Percentiles rank a stretch among this genome's conserved stretches.
Conservation (phyloP, 371 early-diverging fungal genomes). For the Actinomortierella ambigua region DNA sequence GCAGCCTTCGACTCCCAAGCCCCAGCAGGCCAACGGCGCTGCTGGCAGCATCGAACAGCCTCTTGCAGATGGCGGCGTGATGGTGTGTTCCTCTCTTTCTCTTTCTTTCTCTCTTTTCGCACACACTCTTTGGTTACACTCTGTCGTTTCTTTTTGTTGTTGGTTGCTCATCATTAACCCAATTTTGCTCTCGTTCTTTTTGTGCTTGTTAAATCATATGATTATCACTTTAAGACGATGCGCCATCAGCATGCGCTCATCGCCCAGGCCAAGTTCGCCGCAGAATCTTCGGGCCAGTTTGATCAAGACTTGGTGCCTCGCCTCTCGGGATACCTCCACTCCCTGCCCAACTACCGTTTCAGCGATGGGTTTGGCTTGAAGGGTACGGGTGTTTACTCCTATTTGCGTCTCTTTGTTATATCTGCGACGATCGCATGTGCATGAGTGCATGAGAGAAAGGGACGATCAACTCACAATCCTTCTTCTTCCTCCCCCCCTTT, state of each 20-base stretch:
- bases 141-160: too few species aligned
- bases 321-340: constrained; percentile 35
- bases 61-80: constrained; percentile 26
- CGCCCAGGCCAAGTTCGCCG: constrained; percentile 44
- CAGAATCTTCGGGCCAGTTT: constrained; percentile 45
- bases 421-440: too few species aligned
- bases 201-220: constrained; percentile 27
- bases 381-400: constrained; percentile 7
- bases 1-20: constrained; percentile 14
- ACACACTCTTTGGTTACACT: too few species aligned
- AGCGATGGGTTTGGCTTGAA: constrained; percentile 30
- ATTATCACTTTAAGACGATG: constrained; percentile 2
- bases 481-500: not conserved
- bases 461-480: too few species aligned
- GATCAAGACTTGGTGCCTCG: constrained; percentile 43
- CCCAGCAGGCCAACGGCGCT: constrained; percentile 1
- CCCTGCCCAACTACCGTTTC: constrained; percentile 34
- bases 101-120: not conserved
- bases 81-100: constrained; percentile 13
- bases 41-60: constrained; percentile 1
- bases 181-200: not conserved
- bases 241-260: constrained; percentile 40
- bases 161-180: not conserved
- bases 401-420: not conserved
- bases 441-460: too few species aligned